Evolutionary conservation across 805 yeast genomes (phyloP), one percentile per base, ranked within the genome.

Genomic region (Ogataea ganodermae): DNA sequence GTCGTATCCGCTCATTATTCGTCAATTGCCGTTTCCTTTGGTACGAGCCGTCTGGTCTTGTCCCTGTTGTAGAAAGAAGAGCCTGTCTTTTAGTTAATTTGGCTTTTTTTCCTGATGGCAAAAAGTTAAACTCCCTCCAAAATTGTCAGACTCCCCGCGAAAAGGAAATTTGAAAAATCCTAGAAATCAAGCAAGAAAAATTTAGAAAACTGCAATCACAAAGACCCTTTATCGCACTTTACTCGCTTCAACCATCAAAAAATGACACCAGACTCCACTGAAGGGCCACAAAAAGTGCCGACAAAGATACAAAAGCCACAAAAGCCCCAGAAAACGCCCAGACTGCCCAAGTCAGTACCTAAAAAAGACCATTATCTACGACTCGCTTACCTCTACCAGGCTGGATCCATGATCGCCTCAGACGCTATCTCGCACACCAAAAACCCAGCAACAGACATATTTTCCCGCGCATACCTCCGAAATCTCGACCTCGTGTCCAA

Each of bases 1-100:
- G 71, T 92, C 99, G 96, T 92, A 92, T 53, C 99, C 98, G 78
- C 97, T 89, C 99, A 92, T 92, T 38, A 30, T 44, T 22, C 23
- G 18, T 39, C 42, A 35, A 35, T 35, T 38, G 44, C 35, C 20
- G 23, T 20, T 40, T 22, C 26, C 32, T 24, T 14, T 24, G 14
- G 3, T 16, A 10, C 23, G 23, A 33, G 21, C 36, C 24, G n/a
- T n/a, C n/a, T n/a, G n/a, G n/a, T n/a, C n/a, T n/a, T n/a, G n/a
- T n/a, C n/a, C n/a, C n/a, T n/a, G n/a, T n/a, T n/a, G n/a, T n/a
- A n/a, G n/a, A n/a, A n/a, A n/a, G n/a, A n/a, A n/a, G n/a, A n/a
- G n/a, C n/a, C n/a, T 31, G 6, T 31, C 4, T 5, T 31, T 4
- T 35, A 35, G 6, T 16, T n/a, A 37, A 6, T 26, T 23, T 37